These are phyloP conservation scores for Onygena corvina DNA, from an alignment of 2,329 filamentous ascomycete genomes.

Conservation along the genomic window DNA sequence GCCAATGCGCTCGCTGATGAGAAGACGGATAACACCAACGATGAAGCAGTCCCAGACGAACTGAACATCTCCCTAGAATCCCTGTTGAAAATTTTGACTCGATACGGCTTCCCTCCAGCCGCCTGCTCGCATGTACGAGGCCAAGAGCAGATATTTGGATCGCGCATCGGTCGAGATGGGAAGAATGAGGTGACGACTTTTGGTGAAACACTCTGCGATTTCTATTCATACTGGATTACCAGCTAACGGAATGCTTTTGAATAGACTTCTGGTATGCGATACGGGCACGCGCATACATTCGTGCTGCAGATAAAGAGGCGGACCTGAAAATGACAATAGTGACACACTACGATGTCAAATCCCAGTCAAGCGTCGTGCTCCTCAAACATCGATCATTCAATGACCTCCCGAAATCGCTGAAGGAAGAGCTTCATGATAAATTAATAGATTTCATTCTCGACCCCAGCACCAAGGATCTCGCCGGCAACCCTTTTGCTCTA, in stretches of 20 bases:
- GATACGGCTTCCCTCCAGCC: constrained; percentile 12
- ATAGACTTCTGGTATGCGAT: constrained; percentile 13
- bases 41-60: constrained; percentile 6
- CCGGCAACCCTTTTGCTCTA: constrained; percentile 9
- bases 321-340: constrained; percentile 14
- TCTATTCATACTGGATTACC: not conserved
- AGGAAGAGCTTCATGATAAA: constrained; percentile 9
- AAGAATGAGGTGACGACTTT: constrained; percentile 7
- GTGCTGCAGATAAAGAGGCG: constrained; percentile 11
- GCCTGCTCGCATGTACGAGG: constrained; percentile 13
- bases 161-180: constrained; percentile 8
- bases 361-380: constrained; percentile 9
- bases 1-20: constrained; percentile 11
- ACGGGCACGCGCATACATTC: constrained; percentile 10
- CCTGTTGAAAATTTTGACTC: constrained; percentile 10
- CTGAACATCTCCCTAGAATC: constrained; percentile 11
- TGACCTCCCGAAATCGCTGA: constrained; percentile 9
- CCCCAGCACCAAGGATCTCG: constrained; percentile 7
- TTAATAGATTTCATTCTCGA: constrained; percentile 10
- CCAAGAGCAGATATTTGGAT: constrained; percentile 13
- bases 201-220: constrained; percentile 4
- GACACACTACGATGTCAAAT: constrained; percentile 12
- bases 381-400: constrained; percentile 12
- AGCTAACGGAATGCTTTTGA: not conserved
- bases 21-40: constrained; percentile 1